phyloP scores from a whole-genome alignment of 495 filamentous ascomycete genomes.

The Tuber magnatum region DNA sequence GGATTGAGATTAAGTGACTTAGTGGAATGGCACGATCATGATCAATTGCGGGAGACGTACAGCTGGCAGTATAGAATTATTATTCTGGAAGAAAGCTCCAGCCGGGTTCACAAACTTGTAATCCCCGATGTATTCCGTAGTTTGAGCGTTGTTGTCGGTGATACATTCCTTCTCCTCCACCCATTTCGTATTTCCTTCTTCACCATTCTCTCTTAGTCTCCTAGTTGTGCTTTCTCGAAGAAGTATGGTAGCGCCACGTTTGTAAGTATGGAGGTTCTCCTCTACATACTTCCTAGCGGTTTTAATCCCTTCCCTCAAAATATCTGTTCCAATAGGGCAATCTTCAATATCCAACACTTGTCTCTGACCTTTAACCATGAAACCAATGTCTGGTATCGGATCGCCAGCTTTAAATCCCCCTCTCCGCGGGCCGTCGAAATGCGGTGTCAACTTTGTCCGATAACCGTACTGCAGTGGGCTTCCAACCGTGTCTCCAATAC shows the following conservation, averaged over 20 bases:
- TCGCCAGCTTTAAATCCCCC: conserved; percentile 41
- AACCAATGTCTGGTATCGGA: conserved; percentile 74
- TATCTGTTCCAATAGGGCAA: conserved; percentile 87
- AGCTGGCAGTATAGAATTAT: conserved; percentile 89
- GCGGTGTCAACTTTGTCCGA: conserved; percentile 91
- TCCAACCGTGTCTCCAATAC: conserved; percentile 74
- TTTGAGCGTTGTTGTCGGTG: conserved; percentile 70
- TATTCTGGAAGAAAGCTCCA: conserved; percentile 97
- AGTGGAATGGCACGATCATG: neutral
- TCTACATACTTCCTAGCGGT: conserved; percentile 64
- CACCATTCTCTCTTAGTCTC: conserved; percentile 47
- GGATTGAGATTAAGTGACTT: neutral
- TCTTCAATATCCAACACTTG: conserved; percentile 88
- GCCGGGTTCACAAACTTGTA: conserved; percentile 85
- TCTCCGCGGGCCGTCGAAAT: conserved; percentile 65
- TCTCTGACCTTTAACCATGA: conserved; percentile 67
- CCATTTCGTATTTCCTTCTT: conserved; percentile 43
- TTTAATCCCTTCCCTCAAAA: conserved; percentile 66
- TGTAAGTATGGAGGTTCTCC: conserved; percentile 63
- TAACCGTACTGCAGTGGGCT: conserved; percentile 87
- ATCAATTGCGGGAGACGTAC: conserved; percentile 7
- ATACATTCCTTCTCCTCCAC: conserved; percentile 76
- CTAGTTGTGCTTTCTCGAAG: conserved; percentile 78
- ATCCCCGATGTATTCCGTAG: conserved; percentile 77
- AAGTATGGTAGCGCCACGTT: conserved; percentile 75